Base-by-base conservation (phyloP, 495 filamentous ascomycete genomes). In the Penicillium daleae region DNA sequence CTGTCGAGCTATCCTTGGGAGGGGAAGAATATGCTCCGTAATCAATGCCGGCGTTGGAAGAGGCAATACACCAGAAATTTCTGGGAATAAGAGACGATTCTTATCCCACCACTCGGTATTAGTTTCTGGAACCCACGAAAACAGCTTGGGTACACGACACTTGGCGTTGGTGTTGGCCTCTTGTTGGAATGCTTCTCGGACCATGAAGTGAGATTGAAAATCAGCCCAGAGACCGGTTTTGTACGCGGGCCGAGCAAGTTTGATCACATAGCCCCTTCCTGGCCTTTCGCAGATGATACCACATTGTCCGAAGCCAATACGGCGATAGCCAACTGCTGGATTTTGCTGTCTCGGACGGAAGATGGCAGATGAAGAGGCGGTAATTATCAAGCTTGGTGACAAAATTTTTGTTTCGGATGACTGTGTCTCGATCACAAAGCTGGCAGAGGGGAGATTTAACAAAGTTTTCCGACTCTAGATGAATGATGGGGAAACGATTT, bases 401-500 rank as follows among this genome's bases (percentile, higher is more conserved):
- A 37, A 12, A 3, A 37, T 37, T 4, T 10, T 37, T 37, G 33
- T n/a, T 32, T 60, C 59, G 24, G 37, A 54, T 37, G 39, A 54
- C 49, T 70, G 63, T 24, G 62, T 63, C 42, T 56, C 54, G 27
- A 72, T 77, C 4, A 63, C 67, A 15, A 76, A 77, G 64, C 59
- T 73, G 53, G 68, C 69, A 12, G 74, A 78, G 61, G 71, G 75
- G 19, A 61, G 63, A 19, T 71, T 65, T 52, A 78, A 74, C 49
- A 67, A 74, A 31, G 69, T 70, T 7, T 74, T 75, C 44, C 51
- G 65, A 15, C 33, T 73, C n/a, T 44, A 61, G 19, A 74, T 74
- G 67, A 42, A 63, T 59, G 69, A 75, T 60, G 71, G 69, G 7
- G 59, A 68, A 42, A 42, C 62, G 35, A 37, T 76, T 10, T 39